Percentiles rank a stretch among this genome's conserved stretches.
These are phyloP conservation scores for Litsea cubeba DNA, from an alignment of 164 flowering plant species.

Conservation along the genomic window DNA sequence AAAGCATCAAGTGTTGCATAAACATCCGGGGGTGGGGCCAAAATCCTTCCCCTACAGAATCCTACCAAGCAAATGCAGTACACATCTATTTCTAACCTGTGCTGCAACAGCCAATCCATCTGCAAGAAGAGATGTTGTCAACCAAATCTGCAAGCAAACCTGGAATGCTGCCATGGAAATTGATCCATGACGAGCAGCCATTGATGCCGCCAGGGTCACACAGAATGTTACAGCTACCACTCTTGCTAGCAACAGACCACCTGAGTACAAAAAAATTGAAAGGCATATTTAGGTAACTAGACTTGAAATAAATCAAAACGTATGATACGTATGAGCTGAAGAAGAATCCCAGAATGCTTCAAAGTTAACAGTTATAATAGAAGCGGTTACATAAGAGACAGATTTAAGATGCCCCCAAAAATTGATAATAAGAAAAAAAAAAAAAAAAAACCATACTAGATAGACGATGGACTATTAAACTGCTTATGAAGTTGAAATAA, in stretches of 20 bases:
- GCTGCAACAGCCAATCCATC: slow-evolving; percentile 91
- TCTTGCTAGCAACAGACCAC: slow-evolving; percentile 57
- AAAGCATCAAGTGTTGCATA: too few species aligned
- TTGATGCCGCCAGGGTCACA: slow-evolving; percentile 85
- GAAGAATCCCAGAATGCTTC: background rate
- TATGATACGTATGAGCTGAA: too few species aligned
- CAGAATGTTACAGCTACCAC: slow-evolving; percentile 86
- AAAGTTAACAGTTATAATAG: too few species aligned
- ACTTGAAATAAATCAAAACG: background rate
- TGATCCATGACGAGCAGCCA: slow-evolving; percentile 84
- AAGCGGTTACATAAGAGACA: too few species aligned
- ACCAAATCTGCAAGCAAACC: slow-evolving; percentile 85
- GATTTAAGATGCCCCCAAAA: too few species aligned
- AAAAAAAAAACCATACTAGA: too few species aligned
- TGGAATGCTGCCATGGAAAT: slow-evolving; percentile 96
- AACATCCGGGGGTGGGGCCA: too few species aligned
- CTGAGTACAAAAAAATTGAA: slow-evolving; percentile 30
- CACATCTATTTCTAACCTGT: slow-evolving; percentile 40
- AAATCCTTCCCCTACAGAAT: too few species aligned
- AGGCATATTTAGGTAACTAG: too few species aligned
- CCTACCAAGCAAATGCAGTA: background rate
- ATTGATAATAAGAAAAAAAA: too few species aligned
- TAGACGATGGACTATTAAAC: too few species aligned
- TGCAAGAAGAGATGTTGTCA: slow-evolving; percentile 83
- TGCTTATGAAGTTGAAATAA: too few species aligned